phyloP scores from a whole-genome alignment of 2,329 filamentous ascomycete species.

The Atkinsonella hypoxylon region DNA sequence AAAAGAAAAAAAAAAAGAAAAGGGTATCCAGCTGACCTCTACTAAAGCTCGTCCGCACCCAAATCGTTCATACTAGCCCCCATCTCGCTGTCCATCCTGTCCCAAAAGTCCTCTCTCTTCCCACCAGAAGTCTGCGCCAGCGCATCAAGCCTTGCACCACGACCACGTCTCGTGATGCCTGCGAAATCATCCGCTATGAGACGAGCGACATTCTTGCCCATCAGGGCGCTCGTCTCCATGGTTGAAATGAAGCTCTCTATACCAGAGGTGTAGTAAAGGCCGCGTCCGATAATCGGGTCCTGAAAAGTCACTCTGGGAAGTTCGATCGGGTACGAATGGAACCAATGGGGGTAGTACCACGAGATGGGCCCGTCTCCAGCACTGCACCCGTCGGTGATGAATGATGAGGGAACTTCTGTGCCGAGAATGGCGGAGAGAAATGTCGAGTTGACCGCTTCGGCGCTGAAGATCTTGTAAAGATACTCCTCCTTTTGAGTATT shows the following conservation, averaged over 20 bases:
- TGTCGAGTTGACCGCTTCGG: slow-evolving; percentile 35
- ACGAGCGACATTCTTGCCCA: slow-evolving; percentile 75
- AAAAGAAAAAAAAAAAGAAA: not conserved
- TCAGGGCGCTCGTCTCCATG: slow-evolving; percentile 91
- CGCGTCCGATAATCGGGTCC: slow-evolving; percentile 54
- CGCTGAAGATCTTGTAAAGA: slow-evolving; percentile 55
- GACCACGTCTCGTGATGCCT: slow-evolving; percentile 9
- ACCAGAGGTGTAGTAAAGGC: slow-evolving; percentile 58
- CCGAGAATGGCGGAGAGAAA: slow-evolving; percentile 44
- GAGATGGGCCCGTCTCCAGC: slow-evolving; percentile 41
- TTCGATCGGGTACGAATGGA: slow-evolving; percentile 76
- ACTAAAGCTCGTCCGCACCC: slow-evolving; percentile 10
- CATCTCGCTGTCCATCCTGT: slow-evolving; percentile 11
- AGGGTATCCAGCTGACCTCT: slow-evolving; percentile 3
- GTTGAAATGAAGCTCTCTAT: slow-evolving; percentile 94
- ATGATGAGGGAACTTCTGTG: slow-evolving; percentile 30
- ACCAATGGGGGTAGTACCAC: slow-evolving; percentile 68
- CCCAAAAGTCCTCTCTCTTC: slow-evolving; percentile 8
- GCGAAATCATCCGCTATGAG: slow-evolving; percentile 52
- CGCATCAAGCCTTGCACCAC: not conserved
- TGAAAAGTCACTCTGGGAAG: slow-evolving; percentile 83
- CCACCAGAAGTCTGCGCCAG: not conserved
- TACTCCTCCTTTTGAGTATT: slow-evolving; percentile 40
- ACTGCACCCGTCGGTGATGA: slow-evolving; percentile 21
- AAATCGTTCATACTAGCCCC: slow-evolving; percentile 5